These are phyloP conservation scores for Didymella segeticola DNA, from an alignment of 2,329 filamentous ascomycete genomes.

Conservation along the genomic window DNA sequence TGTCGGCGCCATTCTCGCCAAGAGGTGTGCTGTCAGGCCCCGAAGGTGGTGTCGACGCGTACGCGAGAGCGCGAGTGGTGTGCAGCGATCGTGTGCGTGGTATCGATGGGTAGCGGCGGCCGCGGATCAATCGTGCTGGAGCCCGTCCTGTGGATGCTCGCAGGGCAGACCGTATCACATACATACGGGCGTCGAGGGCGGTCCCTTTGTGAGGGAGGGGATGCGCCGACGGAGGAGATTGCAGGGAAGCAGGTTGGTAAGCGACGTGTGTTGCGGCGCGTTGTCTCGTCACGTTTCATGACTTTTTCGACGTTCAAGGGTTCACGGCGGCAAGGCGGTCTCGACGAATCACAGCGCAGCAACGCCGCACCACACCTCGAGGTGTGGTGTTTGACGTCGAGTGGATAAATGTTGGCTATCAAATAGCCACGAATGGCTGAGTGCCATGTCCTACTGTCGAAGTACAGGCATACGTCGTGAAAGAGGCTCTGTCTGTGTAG, in stretches of 20 bases:
- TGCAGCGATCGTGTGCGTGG: constrained; percentile 44
- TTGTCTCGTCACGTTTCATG: constrained; percentile 22
- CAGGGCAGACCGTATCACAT: constrained; percentile 51
- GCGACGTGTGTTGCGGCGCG: constrained; percentile 28
- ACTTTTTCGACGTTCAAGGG: constrained; percentile 26
- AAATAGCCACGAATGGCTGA: too few relatives aligned
- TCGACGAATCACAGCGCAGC: constrained; percentile 9
- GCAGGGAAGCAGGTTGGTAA: constrained; percentile 19
- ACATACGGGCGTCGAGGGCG: constrained; percentile 46
- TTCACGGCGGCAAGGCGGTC: constrained; percentile 14
- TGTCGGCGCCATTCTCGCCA: constrained; percentile 30
- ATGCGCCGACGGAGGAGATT: constrained; percentile 26
- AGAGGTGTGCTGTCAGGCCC: constrained; percentile 37
- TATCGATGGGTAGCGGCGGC: constrained; percentile 44
- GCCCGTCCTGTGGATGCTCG: constrained; percentile 48
- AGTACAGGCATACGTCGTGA: too few relatives aligned
- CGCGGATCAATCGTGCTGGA: constrained; percentile 46
- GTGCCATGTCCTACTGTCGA: too few relatives aligned
- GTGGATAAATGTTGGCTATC: too few relatives aligned
- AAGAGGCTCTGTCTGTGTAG: too few relatives aligned
- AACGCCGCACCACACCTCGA: constrained; percentile 19
- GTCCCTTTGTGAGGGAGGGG: constrained; percentile 13
- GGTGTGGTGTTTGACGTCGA: too few relatives aligned
- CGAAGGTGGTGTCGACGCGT: constrained; percentile 37
- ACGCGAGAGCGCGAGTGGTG: constrained; percentile 37